These are phyloP conservation scores for Pseudonitzschia delicatissima DNA, from an alignment of 108 stramenopile genomes.

Conservation along the genomic window DNA sequence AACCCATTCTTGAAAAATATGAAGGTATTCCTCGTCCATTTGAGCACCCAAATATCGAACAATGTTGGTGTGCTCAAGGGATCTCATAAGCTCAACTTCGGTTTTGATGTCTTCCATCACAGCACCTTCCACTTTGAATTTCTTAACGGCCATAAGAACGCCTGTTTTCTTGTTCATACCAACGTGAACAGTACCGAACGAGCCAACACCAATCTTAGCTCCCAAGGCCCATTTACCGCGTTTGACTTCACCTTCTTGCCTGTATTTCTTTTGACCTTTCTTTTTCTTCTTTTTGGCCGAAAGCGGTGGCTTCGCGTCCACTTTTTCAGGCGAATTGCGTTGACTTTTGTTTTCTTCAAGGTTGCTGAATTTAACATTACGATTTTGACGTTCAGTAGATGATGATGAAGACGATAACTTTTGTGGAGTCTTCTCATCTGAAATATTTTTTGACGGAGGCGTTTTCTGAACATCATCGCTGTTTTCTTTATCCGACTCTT, in stretches of 20 bases:
- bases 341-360: not conserved
- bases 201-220: constrained; percentile 87
- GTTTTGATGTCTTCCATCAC: constrained; percentile 60
- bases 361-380: not conserved
- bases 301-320: not conserved
- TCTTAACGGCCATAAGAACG: constrained; percentile 84
- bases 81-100: constrained; percentile 89
- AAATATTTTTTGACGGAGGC: not conserved
- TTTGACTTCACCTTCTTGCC: constrained; percentile 42
- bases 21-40: constrained; percentile 68
- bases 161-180: constrained; percentile 94
- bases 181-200: constrained; percentile 91
- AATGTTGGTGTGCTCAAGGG: constrained; percentile 88
- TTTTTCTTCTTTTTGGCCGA: not conserved
- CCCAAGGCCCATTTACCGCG: constrained; percentile 90
- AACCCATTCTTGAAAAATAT: constrained; percentile 98
- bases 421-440: not conserved
- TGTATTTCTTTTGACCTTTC: constrained; percentile 7
- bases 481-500: not conserved
- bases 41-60: constrained; percentile 92
- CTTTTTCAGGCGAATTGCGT: not conserved
- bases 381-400: not conserved
- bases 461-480: not conserved
- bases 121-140: constrained; percentile 36
- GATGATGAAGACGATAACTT: not conserved